Evolutionary conservation across 345 rosid genomes (phyloP).

Genomic region (Salix udensis): DNA sequence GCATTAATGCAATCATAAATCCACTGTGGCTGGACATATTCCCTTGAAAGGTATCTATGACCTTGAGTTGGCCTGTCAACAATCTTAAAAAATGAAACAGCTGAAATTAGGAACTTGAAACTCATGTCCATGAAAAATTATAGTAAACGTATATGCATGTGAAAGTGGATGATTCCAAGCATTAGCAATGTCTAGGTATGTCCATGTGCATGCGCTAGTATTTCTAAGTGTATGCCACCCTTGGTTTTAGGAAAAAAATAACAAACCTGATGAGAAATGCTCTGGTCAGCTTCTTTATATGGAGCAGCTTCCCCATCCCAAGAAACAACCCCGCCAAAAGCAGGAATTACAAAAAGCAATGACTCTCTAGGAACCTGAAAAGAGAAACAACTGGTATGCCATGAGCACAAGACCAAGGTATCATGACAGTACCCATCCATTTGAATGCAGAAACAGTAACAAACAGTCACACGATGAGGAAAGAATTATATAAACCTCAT

Average conservation of each 20-base stretch:
- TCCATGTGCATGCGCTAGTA: background rate
- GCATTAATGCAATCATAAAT: slow-evolving; percentile 78
- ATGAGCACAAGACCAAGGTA: background rate
- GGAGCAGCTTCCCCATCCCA: slow-evolving; percentile 98
- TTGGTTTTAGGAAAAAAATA: background rate
- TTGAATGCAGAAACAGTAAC: background rate
- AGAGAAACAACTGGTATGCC: background rate
- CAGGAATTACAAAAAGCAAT: slow-evolving; percentile 76
- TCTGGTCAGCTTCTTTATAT: slow-evolving; percentile 64
- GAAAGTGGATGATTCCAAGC: background rate
- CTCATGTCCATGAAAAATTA: background rate
- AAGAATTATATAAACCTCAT: background rate
- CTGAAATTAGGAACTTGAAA: background rate
- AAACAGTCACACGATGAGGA: background rate
- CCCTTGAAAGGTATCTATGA: slow-evolving; percentile 74
- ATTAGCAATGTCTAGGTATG: background rate
- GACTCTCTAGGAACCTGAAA: slow-evolving; percentile 94
- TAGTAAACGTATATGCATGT: background rate
- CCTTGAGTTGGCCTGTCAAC: slow-evolving; percentile 88
- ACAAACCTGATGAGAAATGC: slow-evolving; percentile 88
- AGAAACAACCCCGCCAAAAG: slow-evolving; percentile 91
- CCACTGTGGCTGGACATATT: slow-evolving; percentile 96
- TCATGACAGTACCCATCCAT: background rate
- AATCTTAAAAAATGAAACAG: slow-evolving; percentile 47
- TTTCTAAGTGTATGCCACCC: background rate